phyloP scores from a whole-genome alignment of 257 asterid genomes.

The Plantago elongata region DNA sequence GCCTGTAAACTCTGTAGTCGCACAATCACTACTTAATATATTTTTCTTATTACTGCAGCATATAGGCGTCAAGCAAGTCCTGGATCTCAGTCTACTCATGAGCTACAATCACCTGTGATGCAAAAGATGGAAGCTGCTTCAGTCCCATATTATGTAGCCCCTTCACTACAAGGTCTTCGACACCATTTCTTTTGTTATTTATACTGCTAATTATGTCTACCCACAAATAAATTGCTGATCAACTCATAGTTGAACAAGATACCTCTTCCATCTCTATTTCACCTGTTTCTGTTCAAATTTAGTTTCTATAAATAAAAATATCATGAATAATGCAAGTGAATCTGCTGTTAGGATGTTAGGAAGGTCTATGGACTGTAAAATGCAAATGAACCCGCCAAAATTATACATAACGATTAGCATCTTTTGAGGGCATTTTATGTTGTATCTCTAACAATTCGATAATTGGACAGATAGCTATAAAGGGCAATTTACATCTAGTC shows the following conservation, averaged over 20 bases:
- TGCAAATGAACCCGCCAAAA: not conserved
- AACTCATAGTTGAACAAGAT: not conserved
- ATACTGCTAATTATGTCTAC: conserved; percentile 1
- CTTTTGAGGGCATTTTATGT: conserved; percentile 5
- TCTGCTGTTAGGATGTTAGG: conserved; percentile 8
- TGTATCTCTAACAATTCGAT: conserved; percentile 16
- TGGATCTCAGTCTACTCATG: conserved; percentile 42
- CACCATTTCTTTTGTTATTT: conserved; percentile 10
- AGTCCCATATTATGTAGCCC: conserved; percentile 32
- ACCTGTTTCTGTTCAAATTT: too few relatives aligned
- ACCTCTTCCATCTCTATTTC: conserved; percentile 8
- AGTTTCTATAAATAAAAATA: not conserved
- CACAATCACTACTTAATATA: conserved; percentile 17
- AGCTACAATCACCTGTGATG: conserved; percentile 31
- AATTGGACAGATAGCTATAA: conserved; percentile 50
- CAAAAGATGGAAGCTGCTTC: conserved; percentile 34
- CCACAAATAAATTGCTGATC: conserved; percentile 5
- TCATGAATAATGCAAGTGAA: not conserved
- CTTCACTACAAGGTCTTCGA: conserved; percentile 30
- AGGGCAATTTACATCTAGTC: conserved; percentile 45
- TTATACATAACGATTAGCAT: conserved; percentile 2
- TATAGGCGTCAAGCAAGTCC: conserved; percentile 60
- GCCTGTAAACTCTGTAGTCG: conserved; percentile 10
- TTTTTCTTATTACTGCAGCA: conserved; percentile 42
- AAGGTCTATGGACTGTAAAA: conserved; percentile 4